Evolutionary conservation across 306 rosid species (phyloP), one percentile per base, ranked within the genome.

Genomic region (Betula pendula): DNA sequence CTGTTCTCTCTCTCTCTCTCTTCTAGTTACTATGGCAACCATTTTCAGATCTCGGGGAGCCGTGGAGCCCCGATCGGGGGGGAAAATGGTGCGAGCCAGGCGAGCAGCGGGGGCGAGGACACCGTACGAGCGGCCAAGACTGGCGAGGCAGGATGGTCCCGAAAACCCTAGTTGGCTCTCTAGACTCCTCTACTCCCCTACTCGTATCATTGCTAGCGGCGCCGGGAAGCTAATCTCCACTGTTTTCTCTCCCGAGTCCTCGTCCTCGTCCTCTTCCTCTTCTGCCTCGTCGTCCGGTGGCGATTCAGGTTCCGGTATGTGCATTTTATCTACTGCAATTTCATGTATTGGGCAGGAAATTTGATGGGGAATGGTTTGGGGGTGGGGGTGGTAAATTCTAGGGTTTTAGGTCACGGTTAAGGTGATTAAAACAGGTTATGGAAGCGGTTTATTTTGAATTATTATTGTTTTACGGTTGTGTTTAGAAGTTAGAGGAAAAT

Each of bases 141-240:
- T 79, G 7, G 15, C 80, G 52, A 71, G 65, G 76, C 69, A 40
- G 19, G 63, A 44, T 59, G 42, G 58, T 38, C 76, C 84, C 1
- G 77, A 58, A 67, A 86, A 62, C 89, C 97, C 99, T 86, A 94
- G 80, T 77, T 94, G 94, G 98, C 83, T 94, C 81, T 85, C 93
- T 5, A 89, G 87, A 81, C 75, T 92, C 76, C 80, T 94, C 22
- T 42, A 84, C 55, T 89, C 90, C 1, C 96, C 98, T 2, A 79
- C 96, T 80, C 94, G 86, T 22, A 75, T 82, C 68, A 74, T 94
- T 73, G 96, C 91, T 73, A 72, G 81, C 12, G 90, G 95, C 58
- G 96, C 98, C 56, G 97, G 98, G 13, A 94, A 92, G 73, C 72
- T 90, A 12, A 10, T 94, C 20, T 78, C 91, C 49, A 51, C 94